Base-by-base conservation (phyloP, 805 yeast species). In the Yueomyces sinensis region DNA sequence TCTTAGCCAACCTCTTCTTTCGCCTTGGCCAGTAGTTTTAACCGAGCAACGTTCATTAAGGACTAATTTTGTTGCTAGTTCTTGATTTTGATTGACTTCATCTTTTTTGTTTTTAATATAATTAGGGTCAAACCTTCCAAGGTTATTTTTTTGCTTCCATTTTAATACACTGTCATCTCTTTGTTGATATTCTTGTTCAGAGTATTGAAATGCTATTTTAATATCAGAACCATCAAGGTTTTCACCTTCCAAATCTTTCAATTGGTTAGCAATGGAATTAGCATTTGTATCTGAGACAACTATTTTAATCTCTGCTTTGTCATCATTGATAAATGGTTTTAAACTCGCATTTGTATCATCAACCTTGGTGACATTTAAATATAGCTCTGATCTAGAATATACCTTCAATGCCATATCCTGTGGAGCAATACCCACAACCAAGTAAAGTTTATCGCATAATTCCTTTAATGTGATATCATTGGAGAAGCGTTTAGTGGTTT, bases 81-180 rank as follows among this genome's bases (percentile, higher is more conserved):
- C 38, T 11, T 38, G 31, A 5, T 48, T 45, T 20, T 20, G 7
- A 7, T 11, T 11, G 7, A 7, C 11, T 18, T 50, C 36, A 17
- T 58, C 46, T 37, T 56, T 53, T 29, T 54, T 56, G 11, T 42
- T 35, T 13, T 54, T 52, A 7, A 9, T 9, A 31, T 52, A 68
- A 4, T 58, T 50, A 0, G 84, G 81, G 41, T 79, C 73, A 45
- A 76, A 86, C 33, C 87, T 62, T 0, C 96, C 95, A 18, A 83
- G 58, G 37, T 71, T 57, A 41, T 80, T 68, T 22, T 66, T 61
- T 37, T 68, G 65, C 52, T 87, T 89, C 94, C 95, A 87, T 36
- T 67, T 68, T 37, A 76, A 64, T 2, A 82, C 93, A 0, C 89
- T 67, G 36, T 78, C 72, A 3, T 56, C 34, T 38, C 80, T 64